Base-by-base conservation (phyloP, 345 rosid genomes). In the Sisymbrium altissimum region DNA sequence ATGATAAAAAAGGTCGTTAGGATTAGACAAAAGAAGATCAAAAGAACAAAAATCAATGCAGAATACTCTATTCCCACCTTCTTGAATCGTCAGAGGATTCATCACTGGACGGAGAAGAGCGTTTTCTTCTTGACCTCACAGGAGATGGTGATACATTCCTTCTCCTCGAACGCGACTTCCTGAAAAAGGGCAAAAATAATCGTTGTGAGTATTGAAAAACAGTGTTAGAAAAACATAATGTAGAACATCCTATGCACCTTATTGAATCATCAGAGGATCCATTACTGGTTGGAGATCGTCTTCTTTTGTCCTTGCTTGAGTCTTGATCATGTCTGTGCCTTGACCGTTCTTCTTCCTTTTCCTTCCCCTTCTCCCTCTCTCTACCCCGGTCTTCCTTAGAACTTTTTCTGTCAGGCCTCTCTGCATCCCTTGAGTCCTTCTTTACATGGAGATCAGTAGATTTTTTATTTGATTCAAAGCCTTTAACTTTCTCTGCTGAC, bases 81-180 rank as follows among this genome's bases (percentile, higher is more conserved):
- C 80, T 89, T 64, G 98, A 86, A 84, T 84, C 89, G 69, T 92
- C 84, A 64, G 98, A 92, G 40, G 83, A 75, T 73, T 86, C 93
- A 68, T 88, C 97, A 87, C 87, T 81, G 27, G 75, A 64, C 53
- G 94, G 88, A 45, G 90, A 86, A 18, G 80, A 84, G 67, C 89
- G 85, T 84, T 84, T 86, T 84, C 85, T 89, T 70, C 89, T 86
- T 30, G 99, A 84, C 81, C 90, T 92, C 77, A 83, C 85, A 58
- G 98, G 88, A 59, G 99, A 92, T 68, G 96, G 97, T 23, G 98
- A 88, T 43, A 68, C 64, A 35, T 78, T 73, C 49, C 68, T 84
- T 73, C 78, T 90, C 78, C 88, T 86, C 58, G 89, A 84, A 54
- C 60, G 84, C 19, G 55, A 66, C 80, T 86, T 87, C 85, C 97